Conservation (phyloP, 2,329 filamentous ascomycete genomes). For the Tolypocladium tundrense region DNA sequence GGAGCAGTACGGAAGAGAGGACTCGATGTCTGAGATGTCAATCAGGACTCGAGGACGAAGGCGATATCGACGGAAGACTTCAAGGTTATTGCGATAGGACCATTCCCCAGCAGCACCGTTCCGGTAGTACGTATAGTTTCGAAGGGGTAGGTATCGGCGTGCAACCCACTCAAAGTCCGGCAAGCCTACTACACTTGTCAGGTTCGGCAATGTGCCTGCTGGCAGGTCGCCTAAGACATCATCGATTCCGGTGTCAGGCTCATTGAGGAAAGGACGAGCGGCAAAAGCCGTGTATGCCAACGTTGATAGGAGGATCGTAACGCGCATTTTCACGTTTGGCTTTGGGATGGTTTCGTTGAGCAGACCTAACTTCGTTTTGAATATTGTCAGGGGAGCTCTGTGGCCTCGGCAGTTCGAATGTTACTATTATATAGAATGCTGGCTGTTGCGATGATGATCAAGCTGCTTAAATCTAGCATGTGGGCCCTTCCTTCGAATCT, state of each 20-base stretch:
- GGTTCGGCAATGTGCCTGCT: slow-evolving; percentile 26
- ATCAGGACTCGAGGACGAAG: slow-evolving; percentile 37
- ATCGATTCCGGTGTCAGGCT: slow-evolving; percentile 36
- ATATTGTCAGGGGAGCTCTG: too few relatives aligned
- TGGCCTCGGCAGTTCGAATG: too few relatives aligned
- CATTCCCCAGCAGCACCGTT: slow-evolving; percentile 46
- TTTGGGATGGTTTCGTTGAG: too few relatives aligned
- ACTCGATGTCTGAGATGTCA: slow-evolving; percentile 36
- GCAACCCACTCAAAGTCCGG: slow-evolving; percentile 46
- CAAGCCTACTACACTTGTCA: slow-evolving; percentile 35
- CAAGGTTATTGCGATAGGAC: slow-evolving; percentile 46
- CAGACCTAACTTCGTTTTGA: too few relatives aligned
- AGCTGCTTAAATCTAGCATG: too few relatives aligned
- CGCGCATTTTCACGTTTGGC: too few relatives aligned
- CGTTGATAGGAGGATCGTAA: too few relatives aligned
- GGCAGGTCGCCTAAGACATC: slow-evolving; percentile 22
- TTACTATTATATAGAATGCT: too few relatives aligned
- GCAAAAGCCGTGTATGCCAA: slow-evolving; percentile 17
- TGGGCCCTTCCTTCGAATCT: too few relatives aligned
- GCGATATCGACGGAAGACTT: slow-evolving; percentile 38
- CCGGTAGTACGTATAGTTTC: slow-evolving; percentile 46
- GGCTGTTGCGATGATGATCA: too few relatives aligned
- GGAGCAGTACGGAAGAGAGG: slow-evolving; percentile 20
- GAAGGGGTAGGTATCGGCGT: slow-evolving; percentile 32
- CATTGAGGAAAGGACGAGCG: slow-evolving; percentile 32